Evolutionary conservation across 83 land plant species (phyloP).

Genomic region (Isoetes engelmannii): DNA sequence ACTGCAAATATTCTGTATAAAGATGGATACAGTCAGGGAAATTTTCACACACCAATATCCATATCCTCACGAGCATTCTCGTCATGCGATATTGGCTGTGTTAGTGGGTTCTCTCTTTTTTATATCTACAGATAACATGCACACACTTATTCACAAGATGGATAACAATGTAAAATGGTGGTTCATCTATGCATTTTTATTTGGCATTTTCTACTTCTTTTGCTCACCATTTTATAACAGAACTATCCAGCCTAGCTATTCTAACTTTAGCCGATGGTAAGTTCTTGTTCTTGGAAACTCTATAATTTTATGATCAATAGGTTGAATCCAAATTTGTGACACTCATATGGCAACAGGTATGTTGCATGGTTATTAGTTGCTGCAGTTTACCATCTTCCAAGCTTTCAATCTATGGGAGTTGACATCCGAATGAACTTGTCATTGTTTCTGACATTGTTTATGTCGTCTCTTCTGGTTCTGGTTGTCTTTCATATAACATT

Average conservation of each 20-base stretch:
- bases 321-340: not conserved
- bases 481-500: constrained; percentile 73
- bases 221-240: constrained; percentile 86
- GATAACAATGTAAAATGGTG: constrained; percentile 95
- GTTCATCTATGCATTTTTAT: constrained; percentile 85
- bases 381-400: constrained; percentile 90
- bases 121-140: constrained; percentile 86
- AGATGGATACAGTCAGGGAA: constrained; percentile 70
- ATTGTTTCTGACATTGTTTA: constrained; percentile 69
- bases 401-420: constrained; percentile 97
- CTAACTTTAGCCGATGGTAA: constrained; percentile 93
- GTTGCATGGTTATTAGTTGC: constrained; percentile 85
- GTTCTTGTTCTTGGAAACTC: constrained; percentile 2
- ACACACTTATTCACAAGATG: constrained; percentile 69
- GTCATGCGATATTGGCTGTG: constrained; percentile 87
- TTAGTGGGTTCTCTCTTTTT: constrained; percentile 76
- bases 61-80: constrained; percentile 96
- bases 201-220: constrained; percentile 94
- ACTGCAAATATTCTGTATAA: not conserved
- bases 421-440: constrained; percentile 94
- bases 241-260: constrained; percentile 94
- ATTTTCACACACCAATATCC: constrained; percentile 72
- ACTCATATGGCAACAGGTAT: constrained; percentile 50
- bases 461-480: constrained; percentile 74
- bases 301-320: not conserved